phyloP scores from a whole-genome alignment of 345 rosid species.

The Syzygium jambos region DNA sequence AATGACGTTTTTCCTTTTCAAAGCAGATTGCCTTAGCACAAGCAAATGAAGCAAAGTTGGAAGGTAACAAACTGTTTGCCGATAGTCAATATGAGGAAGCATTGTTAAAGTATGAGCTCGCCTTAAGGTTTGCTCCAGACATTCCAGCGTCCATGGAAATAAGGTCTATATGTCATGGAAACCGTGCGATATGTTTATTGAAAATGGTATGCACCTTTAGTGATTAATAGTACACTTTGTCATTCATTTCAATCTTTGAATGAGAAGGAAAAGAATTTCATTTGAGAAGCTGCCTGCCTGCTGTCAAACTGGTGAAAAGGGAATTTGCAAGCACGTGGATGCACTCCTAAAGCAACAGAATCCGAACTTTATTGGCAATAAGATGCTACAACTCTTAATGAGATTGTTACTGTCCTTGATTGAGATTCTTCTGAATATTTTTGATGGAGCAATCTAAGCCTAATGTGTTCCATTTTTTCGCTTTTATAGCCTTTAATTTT shows the following conservation, averaged over 20 bases:
- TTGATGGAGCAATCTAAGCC: neutral
- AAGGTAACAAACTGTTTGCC: conserved; percentile 71
- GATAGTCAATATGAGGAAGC: conserved; percentile 76
- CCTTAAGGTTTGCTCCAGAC: conserved; percentile 37
- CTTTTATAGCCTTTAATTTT: neutral
- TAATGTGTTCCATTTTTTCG: neutral
- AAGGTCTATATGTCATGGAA: conserved; percentile 73
- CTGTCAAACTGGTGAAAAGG: neutral
- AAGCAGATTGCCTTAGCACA: conserved; percentile 44
- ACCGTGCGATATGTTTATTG: conserved; percentile 67
- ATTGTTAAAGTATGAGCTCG: conserved; percentile 48
- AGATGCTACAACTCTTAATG: neutral
- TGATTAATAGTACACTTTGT: neutral
- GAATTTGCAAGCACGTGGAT: neutral
- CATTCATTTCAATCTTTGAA: neutral
- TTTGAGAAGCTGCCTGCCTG: neutral
- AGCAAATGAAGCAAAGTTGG: conserved; percentile 64
- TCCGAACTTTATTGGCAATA: neutral
- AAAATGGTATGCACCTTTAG: conserved; percentile 43
- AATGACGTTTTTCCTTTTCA: neutral
- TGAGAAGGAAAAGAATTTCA: neutral
- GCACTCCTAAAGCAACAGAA: neutral
- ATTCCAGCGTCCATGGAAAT: conserved; percentile 34
- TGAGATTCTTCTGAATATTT: neutral
- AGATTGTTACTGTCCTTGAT: neutral